Conservation (phyloP, 306 rosid species). For the Dryas octopetala region DNA sequence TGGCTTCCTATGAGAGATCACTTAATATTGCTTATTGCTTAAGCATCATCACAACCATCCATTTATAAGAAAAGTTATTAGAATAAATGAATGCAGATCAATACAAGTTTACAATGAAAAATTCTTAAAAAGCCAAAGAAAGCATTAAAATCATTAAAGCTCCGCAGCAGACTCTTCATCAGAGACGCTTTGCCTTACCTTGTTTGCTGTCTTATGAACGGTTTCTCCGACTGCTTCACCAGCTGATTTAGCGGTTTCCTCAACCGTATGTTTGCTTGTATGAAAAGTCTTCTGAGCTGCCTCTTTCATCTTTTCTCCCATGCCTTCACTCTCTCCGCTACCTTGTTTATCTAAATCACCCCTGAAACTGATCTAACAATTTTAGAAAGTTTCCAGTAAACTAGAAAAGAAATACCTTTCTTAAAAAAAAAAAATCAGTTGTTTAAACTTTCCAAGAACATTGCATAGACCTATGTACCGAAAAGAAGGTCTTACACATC, state of each 20-base stretch:
- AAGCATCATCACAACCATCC: not conserved
- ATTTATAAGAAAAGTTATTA: not conserved
- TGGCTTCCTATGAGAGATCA: not conserved
- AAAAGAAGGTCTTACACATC: too few relatives aligned
- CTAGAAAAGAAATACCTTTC: too few relatives aligned
- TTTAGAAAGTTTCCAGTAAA: not conserved
- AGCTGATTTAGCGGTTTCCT: conserved; percentile 59
- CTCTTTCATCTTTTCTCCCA: conserved; percentile 27
- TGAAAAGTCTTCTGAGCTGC: conserved; percentile 53
- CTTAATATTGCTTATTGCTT: not conserved
- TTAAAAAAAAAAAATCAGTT: too few relatives aligned
- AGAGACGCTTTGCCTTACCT: conserved; percentile 27
- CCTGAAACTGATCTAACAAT: conserved; percentile 44
- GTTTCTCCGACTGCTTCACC: conserved; percentile 48
- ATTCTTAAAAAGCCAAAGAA: not conserved
- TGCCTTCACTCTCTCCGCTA: conserved; percentile 4
- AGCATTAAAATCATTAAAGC: conserved; percentile 31
- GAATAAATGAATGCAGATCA: not conserved
- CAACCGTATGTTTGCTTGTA: conserved; percentile 53
- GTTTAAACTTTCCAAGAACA: too few relatives aligned
- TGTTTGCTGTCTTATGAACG: conserved; percentile 40
- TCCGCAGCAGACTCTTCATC: conserved; percentile 41
- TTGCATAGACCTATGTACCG: too few relatives aligned
- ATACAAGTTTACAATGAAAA: not conserved
- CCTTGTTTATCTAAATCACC: conserved; percentile 7